Evolutionary conservation across 2,329 filamentous ascomycete genomes (phyloP), one percentile per base, ranked within the genome.

Genomic region (Periglandula ipomoeae): DNA sequence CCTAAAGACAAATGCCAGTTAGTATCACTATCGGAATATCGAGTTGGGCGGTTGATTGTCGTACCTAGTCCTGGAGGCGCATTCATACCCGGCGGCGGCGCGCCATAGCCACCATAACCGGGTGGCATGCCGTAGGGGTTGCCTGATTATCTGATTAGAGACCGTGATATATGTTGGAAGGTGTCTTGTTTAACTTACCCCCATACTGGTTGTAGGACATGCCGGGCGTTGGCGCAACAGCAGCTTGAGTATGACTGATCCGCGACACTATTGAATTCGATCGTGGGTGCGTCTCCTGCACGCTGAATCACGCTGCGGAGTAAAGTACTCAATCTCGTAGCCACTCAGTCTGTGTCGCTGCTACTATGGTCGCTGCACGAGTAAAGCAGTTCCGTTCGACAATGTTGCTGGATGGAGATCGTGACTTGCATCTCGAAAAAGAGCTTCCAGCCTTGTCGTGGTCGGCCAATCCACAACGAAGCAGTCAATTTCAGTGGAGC

Each of bases 1-100:
- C 80, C 85, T 88, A 53, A 17, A 54, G 37, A 22, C 46, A 38
- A 2, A 20, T 19, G 19, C 15, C 19, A 10, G 44, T 46, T 50
- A 49, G 41, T 26, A 46, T 42, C 34, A n/a, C 17, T 35, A n/a
- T 30, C 10, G 24, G 35, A 30, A 24, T 38, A 46, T 45, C 11
- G 4, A n/a, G 17, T 32, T 2, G 27, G 8, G 19, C 22, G 26
- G 42, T 20, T 35, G n/a, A 5, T 22, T 26, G 27, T 65, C 79
- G 67, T 76, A 91, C 89, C 87, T 79, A 89, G 81, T 69, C 87
- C 88, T 58, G 89, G 87, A 59, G 87, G 86, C 59, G 84, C 81
- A 56, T 80, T 84, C 79, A 89, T 84, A 51, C 82, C 83, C 50
- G 84, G 84, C 44, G 80, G 73, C 45, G 69, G 62, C 54, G 70